phyloP scores from a whole-genome alignment of 345 rosid genomes.

The Rhodomyrtus tomentosa region DNA sequence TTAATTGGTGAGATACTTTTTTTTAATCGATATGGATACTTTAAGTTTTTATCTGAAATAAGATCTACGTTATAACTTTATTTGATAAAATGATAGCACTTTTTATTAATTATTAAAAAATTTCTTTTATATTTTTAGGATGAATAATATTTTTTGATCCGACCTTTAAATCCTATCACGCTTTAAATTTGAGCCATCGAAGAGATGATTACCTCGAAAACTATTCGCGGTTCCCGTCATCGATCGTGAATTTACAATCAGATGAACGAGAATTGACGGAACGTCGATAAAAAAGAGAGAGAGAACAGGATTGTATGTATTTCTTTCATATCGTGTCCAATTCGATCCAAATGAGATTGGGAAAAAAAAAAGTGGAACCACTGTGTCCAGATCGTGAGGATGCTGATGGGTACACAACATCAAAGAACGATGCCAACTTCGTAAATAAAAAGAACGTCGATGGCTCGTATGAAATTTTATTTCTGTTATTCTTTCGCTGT shows the following conservation, averaged over 20 bases:
- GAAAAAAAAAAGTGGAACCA: too few relatives aligned
- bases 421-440: not conserved
- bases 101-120: too few relatives aligned
- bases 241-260: not conserved
- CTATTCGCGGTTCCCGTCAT: not conserved
- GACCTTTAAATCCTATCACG: not conserved
- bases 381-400: not conserved
- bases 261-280: not conserved
- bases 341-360: too few relatives aligned
- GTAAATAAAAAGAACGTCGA: not conserved
- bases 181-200: not conserved
- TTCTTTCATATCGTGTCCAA: too few relatives aligned
- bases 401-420: not conserved
- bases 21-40: too few relatives aligned
- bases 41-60: too few relatives aligned
- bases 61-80: too few relatives aligned
- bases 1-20: too few relatives aligned
- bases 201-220: not conserved
- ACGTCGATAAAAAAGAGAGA: not conserved
- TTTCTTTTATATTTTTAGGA: not conserved
- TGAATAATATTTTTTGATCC: not conserved
- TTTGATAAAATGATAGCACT: too few relatives aligned
- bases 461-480: not conserved
- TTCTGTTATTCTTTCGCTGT: not conserved
- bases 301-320: not conserved